Percentiles rank a stretch among this genome's conserved stretches.
phyloP scores from a whole-genome alignment of 2,329 filamentous ascomycete genomes.

The Trichophyton verrucosum region DNA sequence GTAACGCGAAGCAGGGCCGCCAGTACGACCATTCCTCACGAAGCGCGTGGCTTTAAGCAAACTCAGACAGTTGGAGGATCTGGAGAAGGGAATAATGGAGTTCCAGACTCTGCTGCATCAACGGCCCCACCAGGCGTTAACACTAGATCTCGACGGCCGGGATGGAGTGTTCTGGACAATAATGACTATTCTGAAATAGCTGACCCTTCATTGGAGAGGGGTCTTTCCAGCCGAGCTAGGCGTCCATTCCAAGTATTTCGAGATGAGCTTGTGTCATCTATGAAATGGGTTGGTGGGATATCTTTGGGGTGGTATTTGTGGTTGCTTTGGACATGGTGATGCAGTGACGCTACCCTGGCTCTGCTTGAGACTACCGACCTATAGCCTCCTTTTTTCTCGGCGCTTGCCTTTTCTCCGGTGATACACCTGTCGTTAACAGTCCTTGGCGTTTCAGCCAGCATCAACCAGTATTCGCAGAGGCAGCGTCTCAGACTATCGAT shows the following conservation, averaged over 20 bases:
- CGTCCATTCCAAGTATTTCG: constrained; percentile 35
- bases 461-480: neutral
- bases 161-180: constrained; percentile 16
- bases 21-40: neutral
- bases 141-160: constrained; percentile 25
- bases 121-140: constrained; percentile 23
- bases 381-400: neutral
- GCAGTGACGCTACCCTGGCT: neutral
- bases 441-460: neutral
- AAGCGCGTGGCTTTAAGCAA: constrained; percentile 7
- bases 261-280: constrained; percentile 49
- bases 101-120: neutral
- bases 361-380: neutral
- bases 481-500: neutral
- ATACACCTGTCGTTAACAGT: neutral
- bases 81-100: constrained; percentile 3
- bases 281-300: constrained; percentile 53
- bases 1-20: neutral
- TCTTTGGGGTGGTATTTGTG: constrained; percentile 54
- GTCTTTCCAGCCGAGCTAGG: constrained; percentile 15
- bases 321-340: constrained; percentile 51
- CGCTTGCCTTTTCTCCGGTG: neutral
- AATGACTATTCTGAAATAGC: neutral
- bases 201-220: constrained; percentile 1
- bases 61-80: constrained; percentile 6